Conservation (phyloP, 257 asterid genomes). For the Eucommia ulmoides region DNA sequence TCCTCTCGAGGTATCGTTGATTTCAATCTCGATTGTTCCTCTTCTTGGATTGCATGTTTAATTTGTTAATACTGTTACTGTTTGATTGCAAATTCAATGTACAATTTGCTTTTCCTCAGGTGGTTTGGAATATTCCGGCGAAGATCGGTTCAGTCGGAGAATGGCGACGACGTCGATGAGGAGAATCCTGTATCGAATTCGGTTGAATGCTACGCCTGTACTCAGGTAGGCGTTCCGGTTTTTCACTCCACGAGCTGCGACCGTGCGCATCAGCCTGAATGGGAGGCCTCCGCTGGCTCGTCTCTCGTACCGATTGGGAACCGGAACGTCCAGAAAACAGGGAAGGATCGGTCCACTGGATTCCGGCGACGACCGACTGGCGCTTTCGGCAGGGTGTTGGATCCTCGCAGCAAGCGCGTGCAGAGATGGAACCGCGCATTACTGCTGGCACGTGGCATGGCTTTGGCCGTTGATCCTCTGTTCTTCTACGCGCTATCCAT, state of each 20-base stretch:
- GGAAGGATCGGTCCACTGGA: conserved; percentile 15
- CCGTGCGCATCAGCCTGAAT: conserved; percentile 66
- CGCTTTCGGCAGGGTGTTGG: conserved; percentile 39
- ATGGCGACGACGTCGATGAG: conserved; percentile 24
- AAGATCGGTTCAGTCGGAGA: conserved; percentile 29
- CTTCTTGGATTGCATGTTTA: background rate
- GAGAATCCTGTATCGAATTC: conserved; percentile 14
- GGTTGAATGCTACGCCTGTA: conserved; percentile 76
- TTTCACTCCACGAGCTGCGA: conserved; percentile 98
- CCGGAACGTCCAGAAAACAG: conserved; percentile 21
- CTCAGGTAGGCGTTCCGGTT: conserved; percentile 72
- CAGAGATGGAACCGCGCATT: conserved; percentile 81
- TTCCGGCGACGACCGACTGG: conserved; percentile 5
- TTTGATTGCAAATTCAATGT: too few relatives aligned
- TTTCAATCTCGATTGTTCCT: background rate
- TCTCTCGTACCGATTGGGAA: conserved; percentile 48
- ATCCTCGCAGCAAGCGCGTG: conserved; percentile 81
- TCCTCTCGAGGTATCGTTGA: conserved; percentile 34
- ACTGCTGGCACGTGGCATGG: conserved; percentile 85
- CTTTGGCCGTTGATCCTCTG: conserved; percentile 79
- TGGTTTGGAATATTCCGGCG: conserved; percentile 53
- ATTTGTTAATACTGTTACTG: background rate
- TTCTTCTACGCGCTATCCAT: conserved; percentile 79
- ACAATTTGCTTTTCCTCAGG: conserved; percentile 26
- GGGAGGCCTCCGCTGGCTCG: conserved; percentile 97